Conservation (phyloP, 2,329 filamentous ascomycete genomes). For the Tolypocladium sp. region DNA sequence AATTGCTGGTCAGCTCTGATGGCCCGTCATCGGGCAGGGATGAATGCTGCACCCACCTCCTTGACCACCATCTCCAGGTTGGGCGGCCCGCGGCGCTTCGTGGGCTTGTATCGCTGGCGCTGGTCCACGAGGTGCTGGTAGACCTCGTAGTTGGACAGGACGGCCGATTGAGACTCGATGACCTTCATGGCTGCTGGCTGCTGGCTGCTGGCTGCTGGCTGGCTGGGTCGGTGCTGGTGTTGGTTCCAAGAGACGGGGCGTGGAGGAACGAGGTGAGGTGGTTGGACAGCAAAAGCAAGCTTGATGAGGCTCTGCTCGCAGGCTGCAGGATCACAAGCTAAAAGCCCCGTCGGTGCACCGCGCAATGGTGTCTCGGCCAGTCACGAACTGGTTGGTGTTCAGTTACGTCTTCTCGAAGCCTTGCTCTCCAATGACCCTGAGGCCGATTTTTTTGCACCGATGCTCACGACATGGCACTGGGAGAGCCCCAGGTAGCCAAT, state of each 20-base stretch:
- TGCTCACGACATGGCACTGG: not conserved
- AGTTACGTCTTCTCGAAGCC: not conserved
- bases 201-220: not conserved
- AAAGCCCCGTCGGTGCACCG: not conserved
- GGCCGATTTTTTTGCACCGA: not conserved
- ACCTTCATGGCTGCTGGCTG: constrained; percentile 49
- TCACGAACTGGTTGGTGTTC: not conserved
- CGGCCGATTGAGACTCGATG: constrained; percentile 59
- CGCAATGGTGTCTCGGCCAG: not conserved
- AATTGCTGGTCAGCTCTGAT: not conserved
- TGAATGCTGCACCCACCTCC: constrained; percentile 43
- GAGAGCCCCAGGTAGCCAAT: not conserved
- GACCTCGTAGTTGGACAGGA: constrained; percentile 67
- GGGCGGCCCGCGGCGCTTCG: constrained; percentile 41
- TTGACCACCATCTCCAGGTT: constrained; percentile 53
- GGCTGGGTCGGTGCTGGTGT: not conserved
- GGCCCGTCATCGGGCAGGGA: not conserved
- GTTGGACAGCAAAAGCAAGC: not conserved
- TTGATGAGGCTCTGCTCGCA: not conserved
- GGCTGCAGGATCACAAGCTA: not conserved
- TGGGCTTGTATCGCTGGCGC: constrained; percentile 39
- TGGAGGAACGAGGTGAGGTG: not conserved
- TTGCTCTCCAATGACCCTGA: not conserved
- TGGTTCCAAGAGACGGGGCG: not conserved
- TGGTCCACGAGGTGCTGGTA: constrained; percentile 54